Base-by-base conservation (phyloP, 495 filamentous ascomycete species). In the Aspergillus nidulans region DNA sequence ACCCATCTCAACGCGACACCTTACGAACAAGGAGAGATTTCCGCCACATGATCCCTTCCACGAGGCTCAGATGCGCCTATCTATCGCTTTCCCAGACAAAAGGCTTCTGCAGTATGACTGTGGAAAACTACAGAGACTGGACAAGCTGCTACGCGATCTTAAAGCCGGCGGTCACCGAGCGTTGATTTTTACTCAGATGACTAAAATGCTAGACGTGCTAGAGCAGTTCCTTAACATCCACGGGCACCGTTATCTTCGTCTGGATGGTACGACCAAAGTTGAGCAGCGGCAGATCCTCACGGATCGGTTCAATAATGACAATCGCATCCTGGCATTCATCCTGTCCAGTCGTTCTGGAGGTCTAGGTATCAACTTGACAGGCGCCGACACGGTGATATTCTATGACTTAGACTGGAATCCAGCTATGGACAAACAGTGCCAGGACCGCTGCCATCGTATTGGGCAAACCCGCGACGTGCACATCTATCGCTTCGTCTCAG, bases 351-450 rank as follows among this genome's bases (percentile, higher is more conserved):
- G 95, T 42, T 96, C 95, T 1, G 95, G 95, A 52, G 95, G 95
- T 46, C 76, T 99, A 1, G 95, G 95, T 47, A 96, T 98, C 63
- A 98, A 98, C 63, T 76, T 99, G 15, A 97, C 94, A 0, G 95
- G 94, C 28, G 95, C 95, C 21, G 94, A 97, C 69, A 95, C 94
- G 0, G 95, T 99, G 63, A 97, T 99, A 63, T 99, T 99, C 74
- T 99, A 99, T 72, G 95, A 99, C 68, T 82, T 96, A 40, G 95
- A 99, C 71, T 99, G 95, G 95, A 99, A 99, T 61, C 95, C 95
- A 0, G 95, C 95, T 10, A 99, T 99, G 95, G 95, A 99, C 70
- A 96, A 96, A 64, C 95, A 99, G 69, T 99, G 95, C 66, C 95
- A 97, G 71, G 95, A 99, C 66, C 87, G 95, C 58, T 92, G 89